phyloP scores from a whole-genome alignment of 1,284 basidiomycete genomes.

The Ceratobasidium sp. region DNA sequence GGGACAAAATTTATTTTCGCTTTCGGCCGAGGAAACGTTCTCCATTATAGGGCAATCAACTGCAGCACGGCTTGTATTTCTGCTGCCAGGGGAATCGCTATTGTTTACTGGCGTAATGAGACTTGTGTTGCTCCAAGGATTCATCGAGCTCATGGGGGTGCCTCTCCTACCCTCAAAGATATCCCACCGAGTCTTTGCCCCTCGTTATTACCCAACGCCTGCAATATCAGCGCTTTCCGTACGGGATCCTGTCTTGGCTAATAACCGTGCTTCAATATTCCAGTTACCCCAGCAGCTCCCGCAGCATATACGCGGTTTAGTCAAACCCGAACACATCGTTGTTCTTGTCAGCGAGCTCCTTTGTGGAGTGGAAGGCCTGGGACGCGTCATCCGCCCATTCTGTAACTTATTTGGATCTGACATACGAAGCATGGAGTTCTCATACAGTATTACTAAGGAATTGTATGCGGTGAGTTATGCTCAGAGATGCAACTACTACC shows the following conservation, averaged over 20 bases:
- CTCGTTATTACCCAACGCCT: constrained; percentile 73
- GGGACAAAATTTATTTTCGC: constrained; percentile 60
- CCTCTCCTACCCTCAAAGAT: constrained; percentile 58
- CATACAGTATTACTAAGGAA: constrained; percentile 61
- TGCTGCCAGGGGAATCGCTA: constrained; percentile 62
- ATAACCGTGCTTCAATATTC: not conserved
- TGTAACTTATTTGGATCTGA: constrained; percentile 65
- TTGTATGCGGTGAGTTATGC: constrained; percentile 64
- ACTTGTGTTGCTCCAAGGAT: constrained; percentile 66
- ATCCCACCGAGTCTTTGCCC: constrained; percentile 67
- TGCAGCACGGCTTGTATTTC: constrained; percentile 50
- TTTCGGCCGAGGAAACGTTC: constrained; percentile 56
- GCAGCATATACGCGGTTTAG: constrained; percentile 43
- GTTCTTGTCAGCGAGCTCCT: constrained; percentile 65
- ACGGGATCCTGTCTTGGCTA: constrained; percentile 25
- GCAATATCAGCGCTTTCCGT: constrained; percentile 54
- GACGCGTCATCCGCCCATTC: constrained; percentile 68
- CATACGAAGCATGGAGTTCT: constrained; percentile 51
- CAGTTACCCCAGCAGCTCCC: constrained; percentile 37
- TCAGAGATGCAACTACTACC: not conserved
- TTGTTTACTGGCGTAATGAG: constrained; percentile 68
- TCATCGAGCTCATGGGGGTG: constrained; percentile 63
- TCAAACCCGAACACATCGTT: constrained; percentile 52
- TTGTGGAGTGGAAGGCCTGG: constrained; percentile 71
- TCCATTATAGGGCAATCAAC: constrained; percentile 27